phyloP scores from a whole-genome alignment of 2,329 filamentous ascomycete genomes.

The Aspergillus luchuensis region DNA sequence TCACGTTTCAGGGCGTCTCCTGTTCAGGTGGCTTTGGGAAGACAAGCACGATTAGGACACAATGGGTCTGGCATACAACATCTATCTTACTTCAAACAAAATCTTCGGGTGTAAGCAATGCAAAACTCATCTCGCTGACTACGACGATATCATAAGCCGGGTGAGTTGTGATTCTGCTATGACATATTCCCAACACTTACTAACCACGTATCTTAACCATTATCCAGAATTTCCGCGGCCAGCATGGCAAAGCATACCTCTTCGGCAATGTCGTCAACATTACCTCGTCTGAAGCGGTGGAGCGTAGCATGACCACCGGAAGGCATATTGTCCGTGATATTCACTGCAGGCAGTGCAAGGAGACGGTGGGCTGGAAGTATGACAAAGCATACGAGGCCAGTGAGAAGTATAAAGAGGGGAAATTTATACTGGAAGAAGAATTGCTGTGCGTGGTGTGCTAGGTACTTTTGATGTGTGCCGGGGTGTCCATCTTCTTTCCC shows the following conservation, averaged over 20 bases:
- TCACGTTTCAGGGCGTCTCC: slow-evolving; percentile 25
- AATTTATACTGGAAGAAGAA: slow-evolving; percentile 94
- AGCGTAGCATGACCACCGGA: slow-evolving; percentile 98
- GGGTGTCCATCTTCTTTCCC: not conserved
- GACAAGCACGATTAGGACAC: slow-evolving; percentile 25
- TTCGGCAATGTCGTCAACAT: slow-evolving; percentile 95
- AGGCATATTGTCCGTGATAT: slow-evolving; percentile 94
- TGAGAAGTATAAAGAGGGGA: slow-evolving; percentile 99
- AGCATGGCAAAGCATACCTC: slow-evolving; percentile 96
- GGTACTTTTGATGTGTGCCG: not conserved
- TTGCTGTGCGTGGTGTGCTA: slow-evolving; percentile 76
- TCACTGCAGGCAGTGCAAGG: slow-evolving; percentile 83
- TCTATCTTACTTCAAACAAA: slow-evolving; percentile 80
- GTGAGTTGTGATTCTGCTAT: slow-evolving; percentile 57
- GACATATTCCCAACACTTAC: not conserved
- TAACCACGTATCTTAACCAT: slow-evolving; percentile 2
- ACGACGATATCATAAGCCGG: slow-evolving; percentile 92
- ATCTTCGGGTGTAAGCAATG: slow-evolving; percentile 94
- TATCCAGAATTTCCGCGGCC: slow-evolving; percentile 88
- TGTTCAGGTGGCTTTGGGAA: slow-evolving; percentile 19
- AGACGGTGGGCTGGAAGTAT: slow-evolving; percentile 97
- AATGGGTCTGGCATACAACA: slow-evolving; percentile 91
- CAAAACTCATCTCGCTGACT: slow-evolving; percentile 93
- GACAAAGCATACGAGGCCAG: slow-evolving; percentile 90
- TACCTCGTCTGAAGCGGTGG: slow-evolving; percentile 74